phyloP scores from a whole-genome alignment of 2,329 filamentous ascomycete species.

The Zopfia rhizophila region DNA sequence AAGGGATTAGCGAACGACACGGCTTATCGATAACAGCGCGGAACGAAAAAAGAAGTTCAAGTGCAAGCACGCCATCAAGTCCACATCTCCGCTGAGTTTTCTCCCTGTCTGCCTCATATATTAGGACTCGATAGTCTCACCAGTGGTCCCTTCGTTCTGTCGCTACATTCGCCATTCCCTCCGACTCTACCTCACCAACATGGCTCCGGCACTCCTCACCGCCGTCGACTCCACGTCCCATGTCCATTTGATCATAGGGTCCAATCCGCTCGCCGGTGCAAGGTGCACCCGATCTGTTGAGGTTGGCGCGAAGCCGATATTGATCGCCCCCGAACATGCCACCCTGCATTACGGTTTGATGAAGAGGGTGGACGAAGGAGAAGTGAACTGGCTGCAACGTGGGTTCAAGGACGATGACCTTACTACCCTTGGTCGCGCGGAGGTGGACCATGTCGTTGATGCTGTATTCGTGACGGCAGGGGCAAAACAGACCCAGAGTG shows the following conservation, averaged over 20 bases:
- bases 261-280: conserved; percentile 85
- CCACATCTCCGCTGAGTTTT: conserved; percentile 18
- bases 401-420: conserved; percentile 78
- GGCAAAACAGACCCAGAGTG: conserved; percentile 61
- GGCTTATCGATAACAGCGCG: conserved; percentile 47
- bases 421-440: conserved; percentile 78
- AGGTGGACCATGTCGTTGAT: conserved; percentile 83
- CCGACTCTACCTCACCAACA: conserved; percentile 26
- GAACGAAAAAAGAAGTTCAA: conserved; percentile 39
- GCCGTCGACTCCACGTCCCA: conserved; percentile 76
- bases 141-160: not conserved
- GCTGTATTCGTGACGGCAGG: conserved; percentile 86
- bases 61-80: conserved; percentile 23
- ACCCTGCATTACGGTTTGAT: conserved; percentile 70
- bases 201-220: conserved; percentile 72
- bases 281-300: conserved; percentile 82
- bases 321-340: conserved; percentile 76
- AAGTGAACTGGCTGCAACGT: conserved; percentile 73
- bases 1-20: conserved; percentile 32
- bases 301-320: conserved; percentile 81
- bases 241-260: conserved; percentile 86
- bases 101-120: no score
- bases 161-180: not conserved
- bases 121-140: no score
- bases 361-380: conserved; percentile 72